Percentiles rank a stretch among this genome's conserved stretches.
Evolutionary conservation across 2,329 filamentous ascomycete species (phyloP).

Genomic region (Colletotrichum simmondsii): DNA sequence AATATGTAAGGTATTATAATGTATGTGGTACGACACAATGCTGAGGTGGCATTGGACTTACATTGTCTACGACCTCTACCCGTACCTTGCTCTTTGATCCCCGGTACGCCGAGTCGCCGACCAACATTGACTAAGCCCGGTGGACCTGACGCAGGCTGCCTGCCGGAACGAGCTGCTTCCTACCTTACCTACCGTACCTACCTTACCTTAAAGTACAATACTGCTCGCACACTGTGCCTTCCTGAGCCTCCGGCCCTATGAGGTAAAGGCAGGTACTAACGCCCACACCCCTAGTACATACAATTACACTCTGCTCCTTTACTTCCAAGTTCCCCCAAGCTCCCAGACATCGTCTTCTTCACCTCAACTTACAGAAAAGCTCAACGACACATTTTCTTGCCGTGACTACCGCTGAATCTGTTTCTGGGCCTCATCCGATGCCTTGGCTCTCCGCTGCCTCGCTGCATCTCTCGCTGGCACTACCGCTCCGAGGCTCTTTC

Average conservation of each 20-base stretch:
- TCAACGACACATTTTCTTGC: neutral
- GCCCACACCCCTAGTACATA: neutral
- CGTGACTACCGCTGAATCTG: neutral
- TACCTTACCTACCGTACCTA: no score
- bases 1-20: neutral
- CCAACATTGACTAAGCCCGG: neutral
- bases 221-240: neutral
- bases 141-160: neutral
- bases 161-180: neutral
- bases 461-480: constrained; percentile 26
- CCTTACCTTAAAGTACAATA: no score
- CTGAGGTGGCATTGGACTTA: no score
- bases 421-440: neutral
- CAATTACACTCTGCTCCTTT: neutral
- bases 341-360: neutral
- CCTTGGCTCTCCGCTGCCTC: neutral
- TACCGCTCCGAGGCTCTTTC: neutral
- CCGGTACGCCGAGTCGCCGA: neutral
- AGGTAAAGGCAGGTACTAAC: neutral
- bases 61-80: neutral
- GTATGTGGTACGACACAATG: constrained; percentile 2
- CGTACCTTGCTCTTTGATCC: no score
- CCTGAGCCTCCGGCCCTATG: neutral
- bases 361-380: neutral
- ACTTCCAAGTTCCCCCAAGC: neutral